Conservation (phyloP, 306 rosid genomes). For the Styphnolobium japonicum region DNA sequence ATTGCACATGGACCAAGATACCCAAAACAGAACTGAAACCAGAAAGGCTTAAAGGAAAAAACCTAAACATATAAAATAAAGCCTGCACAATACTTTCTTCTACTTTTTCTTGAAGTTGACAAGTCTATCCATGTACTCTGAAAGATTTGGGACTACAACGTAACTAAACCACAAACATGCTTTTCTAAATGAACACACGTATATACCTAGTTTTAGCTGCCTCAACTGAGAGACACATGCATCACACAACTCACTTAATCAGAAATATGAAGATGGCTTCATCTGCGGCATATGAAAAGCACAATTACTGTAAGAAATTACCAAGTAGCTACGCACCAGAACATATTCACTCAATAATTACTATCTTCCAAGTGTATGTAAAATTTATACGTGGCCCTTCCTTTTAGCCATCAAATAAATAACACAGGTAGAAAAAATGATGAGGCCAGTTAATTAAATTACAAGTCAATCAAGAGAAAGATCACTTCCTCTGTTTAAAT, state of each 20-base stretch:
- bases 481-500: too few relatives aligned
- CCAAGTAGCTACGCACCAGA: constrained; percentile 5
- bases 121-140: neutral
- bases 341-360: neutral
- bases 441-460: neutral
- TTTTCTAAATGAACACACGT: neutral
- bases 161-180: neutral
- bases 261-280: neutral
- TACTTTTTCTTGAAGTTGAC: neutral
- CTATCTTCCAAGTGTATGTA: neutral
- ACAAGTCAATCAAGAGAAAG: neutral
- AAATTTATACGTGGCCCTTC: neutral
- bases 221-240: constrained; percentile 4
- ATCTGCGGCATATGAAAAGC: neutral
- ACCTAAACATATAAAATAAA: neutral
- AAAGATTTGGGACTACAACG: neutral
- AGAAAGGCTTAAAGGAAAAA: neutral
- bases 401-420: too few relatives aligned
- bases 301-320: neutral
- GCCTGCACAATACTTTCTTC: neutral
- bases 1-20: neutral
- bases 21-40: neutral
- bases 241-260: neutral
- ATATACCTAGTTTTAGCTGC: neutral
- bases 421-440: too few relatives aligned